phyloP scores from a whole-genome alignment of 75 land plant species.

The Gnetum montanum region DNA sequence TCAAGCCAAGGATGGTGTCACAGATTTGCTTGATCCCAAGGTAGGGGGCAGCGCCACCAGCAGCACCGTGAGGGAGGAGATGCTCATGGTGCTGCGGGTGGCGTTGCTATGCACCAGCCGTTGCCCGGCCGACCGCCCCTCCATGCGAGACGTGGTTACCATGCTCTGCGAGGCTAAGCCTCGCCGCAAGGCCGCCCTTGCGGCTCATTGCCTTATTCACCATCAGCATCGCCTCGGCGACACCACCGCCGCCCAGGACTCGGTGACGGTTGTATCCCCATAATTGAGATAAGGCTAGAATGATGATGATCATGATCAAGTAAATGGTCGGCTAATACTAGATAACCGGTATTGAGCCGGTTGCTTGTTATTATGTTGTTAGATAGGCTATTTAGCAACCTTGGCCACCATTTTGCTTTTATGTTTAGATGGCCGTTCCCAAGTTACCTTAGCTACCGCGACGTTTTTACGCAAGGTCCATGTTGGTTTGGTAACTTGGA shows the following conservation, averaged over 20 bases:
- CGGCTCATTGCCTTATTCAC: conserved; percentile 3
- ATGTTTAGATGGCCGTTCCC: too few species aligned
- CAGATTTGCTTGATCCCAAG: conserved; percentile 26
- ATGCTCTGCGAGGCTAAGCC: conserved; percentile 87
- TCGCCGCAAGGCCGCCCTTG: conserved; percentile 20
- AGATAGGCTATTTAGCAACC: too few species aligned
- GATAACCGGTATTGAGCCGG: too few species aligned
- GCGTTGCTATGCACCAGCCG: conserved; percentile 82
- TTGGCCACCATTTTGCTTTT: too few species aligned
- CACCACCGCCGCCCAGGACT: not conserved
- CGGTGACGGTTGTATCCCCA: too few species aligned
- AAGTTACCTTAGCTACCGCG: too few species aligned
- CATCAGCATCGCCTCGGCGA: not conserved
- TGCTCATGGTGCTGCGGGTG: conserved; percentile 70
- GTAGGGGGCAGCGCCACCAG: conserved; percentile 40
- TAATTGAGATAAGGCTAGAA: too few species aligned
- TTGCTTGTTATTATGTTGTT: too few species aligned
- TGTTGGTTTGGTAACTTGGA: too few species aligned
- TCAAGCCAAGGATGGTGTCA: conserved; percentile 33
- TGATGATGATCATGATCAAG: too few species aligned
- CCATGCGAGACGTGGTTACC: conserved; percentile 77
- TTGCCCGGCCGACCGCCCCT: conserved; percentile 63
- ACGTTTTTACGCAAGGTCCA: too few species aligned
- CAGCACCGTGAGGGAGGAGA: conserved; percentile 62
- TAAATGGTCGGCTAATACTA: too few species aligned